Evolutionary conservation across 495 filamentous ascomycete genomes (phyloP).

Genomic region (Xylaria longipes): DNA sequence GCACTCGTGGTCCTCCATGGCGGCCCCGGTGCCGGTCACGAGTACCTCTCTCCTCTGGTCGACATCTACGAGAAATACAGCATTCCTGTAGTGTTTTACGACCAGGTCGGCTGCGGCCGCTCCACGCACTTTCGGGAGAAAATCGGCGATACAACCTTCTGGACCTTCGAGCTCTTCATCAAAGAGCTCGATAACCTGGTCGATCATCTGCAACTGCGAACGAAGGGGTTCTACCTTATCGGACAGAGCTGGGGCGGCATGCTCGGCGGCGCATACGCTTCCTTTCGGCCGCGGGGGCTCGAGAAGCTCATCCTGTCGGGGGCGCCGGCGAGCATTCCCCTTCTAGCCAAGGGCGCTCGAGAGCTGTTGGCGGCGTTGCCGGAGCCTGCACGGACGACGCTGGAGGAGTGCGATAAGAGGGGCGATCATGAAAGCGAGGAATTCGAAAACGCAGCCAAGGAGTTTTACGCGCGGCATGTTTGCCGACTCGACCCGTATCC

Average conservation of each 20-base stretch:
- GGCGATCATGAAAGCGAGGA: slow-evolving; percentile 38
- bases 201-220: slow-evolving; percentile 45
- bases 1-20: slow-evolving; percentile 48
- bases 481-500: slow-evolving; percentile 53
- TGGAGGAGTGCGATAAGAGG: slow-evolving; percentile 18
- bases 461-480: slow-evolving; percentile 50
- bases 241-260: slow-evolving; percentile 64
- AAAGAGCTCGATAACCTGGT: slow-evolving; percentile 61
- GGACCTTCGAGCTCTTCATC: slow-evolving; percentile 53
- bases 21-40: slow-evolving; percentile 54
- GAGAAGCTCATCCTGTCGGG: slow-evolving; percentile 50
- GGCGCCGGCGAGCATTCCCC: slow-evolving; percentile 45
- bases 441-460: slow-evolving; percentile 49
- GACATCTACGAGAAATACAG: slow-evolving; percentile 44
- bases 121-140: slow-evolving; percentile 56
- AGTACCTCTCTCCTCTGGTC: slow-evolving; percentile 51
- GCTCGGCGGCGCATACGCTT: slow-evolving; percentile 47
- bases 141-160: slow-evolving; percentile 44
- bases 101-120: slow-evolving; percentile 59
- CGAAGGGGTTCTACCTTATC: slow-evolving; percentile 49
- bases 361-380: slow-evolving; percentile 13
- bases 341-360: slow-evolving; percentile 11
- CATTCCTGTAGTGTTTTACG: slow-evolving; percentile 62
- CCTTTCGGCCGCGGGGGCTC: slow-evolving; percentile 47
- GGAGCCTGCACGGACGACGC: slow-evolving; percentile 3